Evolutionary conservation across 129 eudicot species (phyloP), one percentile per base, ranked within the genome.

Genomic region (Glebionis coronaria): DNA sequence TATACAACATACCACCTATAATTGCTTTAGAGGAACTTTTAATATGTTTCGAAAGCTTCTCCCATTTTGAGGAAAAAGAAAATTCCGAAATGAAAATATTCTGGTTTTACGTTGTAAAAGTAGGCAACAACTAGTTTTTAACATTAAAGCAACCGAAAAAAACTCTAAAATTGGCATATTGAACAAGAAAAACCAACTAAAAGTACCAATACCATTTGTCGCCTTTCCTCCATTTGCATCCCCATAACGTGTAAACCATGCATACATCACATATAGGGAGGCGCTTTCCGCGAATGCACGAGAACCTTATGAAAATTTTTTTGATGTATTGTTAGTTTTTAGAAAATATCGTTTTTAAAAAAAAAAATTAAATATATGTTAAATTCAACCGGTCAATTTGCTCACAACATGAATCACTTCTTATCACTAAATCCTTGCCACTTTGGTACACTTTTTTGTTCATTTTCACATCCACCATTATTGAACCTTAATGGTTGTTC

Each of bases 401-500:
- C 9, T 73, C 50, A 50, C 68, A 9, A 75, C 74, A 1, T 50
- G 69, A 45, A 68, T 60, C 18, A 8, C n/a, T 51, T 68, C 50
- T 68, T 38, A 21, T 75, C 49, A 61, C 20, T 23, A 45, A 7
- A n/a, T 38, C 3, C 11, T 72, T 52, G 18, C 63, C 19, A 68
- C 29, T 46, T 66, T 31, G 29, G 18, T 12, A 68, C 74, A 68
- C 56, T 21, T 61, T 75, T 51, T 28, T 40, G 15, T 56, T 60
- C 28, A 16, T 68, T 15, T 40, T 16, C 60, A 23, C 74, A 16
- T 75, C 58, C 61, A 25, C 7, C 65, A 77, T 77, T 49, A 66
- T 65, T 78, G 77, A 50, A 31, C 61, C 54, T 46, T 46, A 29
- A 68, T 67, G 55, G 69, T 71, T 62, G 68, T 77, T 77, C 72